Evolutionary conservation across 192 early-diverging fungal genomes (phyloP).

Genomic region (Coemansia sp.): DNA sequence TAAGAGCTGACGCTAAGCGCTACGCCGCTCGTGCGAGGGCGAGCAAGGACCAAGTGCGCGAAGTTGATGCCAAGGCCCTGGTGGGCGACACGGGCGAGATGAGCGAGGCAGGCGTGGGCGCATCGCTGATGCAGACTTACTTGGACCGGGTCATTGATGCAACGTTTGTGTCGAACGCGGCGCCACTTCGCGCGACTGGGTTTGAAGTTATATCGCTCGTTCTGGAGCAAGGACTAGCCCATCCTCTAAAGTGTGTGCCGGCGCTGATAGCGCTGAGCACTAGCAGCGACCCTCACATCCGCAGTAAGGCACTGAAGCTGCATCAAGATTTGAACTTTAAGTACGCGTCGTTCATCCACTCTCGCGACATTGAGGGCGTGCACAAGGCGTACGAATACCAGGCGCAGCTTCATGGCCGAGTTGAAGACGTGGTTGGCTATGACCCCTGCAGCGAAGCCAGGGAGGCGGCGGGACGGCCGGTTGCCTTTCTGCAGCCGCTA

Average conservation of each 20-base stretch:
- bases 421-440: constrained; percentile 47
- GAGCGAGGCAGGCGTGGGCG: constrained; percentile 81
- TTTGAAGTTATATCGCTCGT: constrained; percentile 82
- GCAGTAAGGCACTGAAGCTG: constrained; percentile 68
- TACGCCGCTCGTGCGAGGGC: constrained; percentile 52
- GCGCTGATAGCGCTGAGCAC: constrained; percentile 83
- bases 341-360: constrained; percentile 86
- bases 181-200: constrained; percentile 61
- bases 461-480: constrained; percentile 32
- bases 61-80: constrained; percentile 70
- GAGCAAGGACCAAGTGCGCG: constrained; percentile 26
- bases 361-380: constrained; percentile 74
- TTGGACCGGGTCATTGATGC: constrained; percentile 72
- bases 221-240: constrained; percentile 85
- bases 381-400: constrained; percentile 74
- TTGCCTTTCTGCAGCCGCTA: constrained; percentile 63
- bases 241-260: constrained; percentile 90
- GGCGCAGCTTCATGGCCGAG: constrained; percentile 28
- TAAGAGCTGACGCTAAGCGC: constrained; percentile 61
- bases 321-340: constrained; percentile 78
- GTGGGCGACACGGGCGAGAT: constrained; percentile 81
- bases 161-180: constrained; percentile 56
- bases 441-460: constrained; percentile 17
- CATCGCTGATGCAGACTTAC: constrained; percentile 87
- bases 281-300: constrained; percentile 57